These are phyloP conservation scores for Geosmithia morbida DNA, from an alignment of 2,329 filamentous ascomycete genomes.

Conservation along the genomic window DNA sequence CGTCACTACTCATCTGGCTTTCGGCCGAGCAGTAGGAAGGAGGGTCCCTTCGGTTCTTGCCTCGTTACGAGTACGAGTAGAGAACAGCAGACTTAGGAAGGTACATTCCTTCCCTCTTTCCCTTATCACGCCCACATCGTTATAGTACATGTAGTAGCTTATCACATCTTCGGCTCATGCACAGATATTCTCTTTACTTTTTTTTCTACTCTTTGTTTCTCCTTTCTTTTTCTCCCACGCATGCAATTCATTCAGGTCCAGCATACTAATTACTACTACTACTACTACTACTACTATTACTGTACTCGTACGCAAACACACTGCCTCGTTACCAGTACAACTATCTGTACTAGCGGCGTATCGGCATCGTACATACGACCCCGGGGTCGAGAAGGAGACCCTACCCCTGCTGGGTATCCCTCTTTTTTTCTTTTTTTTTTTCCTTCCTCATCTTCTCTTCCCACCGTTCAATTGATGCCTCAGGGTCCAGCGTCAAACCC, in stretches of 20 bases:
- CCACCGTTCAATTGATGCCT: background rate
- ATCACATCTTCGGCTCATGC: too few species aligned
- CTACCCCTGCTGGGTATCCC: background rate
- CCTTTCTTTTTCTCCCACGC: background rate
- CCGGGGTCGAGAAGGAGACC: background rate
- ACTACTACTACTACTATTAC: too few species aligned
- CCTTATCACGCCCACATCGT: background rate
- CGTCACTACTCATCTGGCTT: conserved; percentile 1
- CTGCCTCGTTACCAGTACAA: background rate
- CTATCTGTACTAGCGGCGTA: background rate
- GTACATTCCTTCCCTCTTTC: background rate
- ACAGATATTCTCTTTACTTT: too few species aligned
- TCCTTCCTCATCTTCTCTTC: background rate
- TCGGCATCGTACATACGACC: background rate
- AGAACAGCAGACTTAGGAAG: background rate
- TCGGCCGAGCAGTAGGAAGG: background rate
- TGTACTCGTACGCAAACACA: background rate
- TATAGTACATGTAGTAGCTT: too few species aligned
- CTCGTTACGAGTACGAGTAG: background rate
- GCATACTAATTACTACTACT: too few species aligned
- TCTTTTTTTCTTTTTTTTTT: background rate
- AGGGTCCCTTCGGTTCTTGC: background rate
- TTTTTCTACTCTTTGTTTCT: background rate
- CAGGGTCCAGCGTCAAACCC: background rate
- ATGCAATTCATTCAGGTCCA: too few species aligned